Evolutionary conservation across 179 eudicot genomes (phyloP), one percentile per base, ranked within the genome.

Genomic region (Carnegiea gigantea): DNA sequence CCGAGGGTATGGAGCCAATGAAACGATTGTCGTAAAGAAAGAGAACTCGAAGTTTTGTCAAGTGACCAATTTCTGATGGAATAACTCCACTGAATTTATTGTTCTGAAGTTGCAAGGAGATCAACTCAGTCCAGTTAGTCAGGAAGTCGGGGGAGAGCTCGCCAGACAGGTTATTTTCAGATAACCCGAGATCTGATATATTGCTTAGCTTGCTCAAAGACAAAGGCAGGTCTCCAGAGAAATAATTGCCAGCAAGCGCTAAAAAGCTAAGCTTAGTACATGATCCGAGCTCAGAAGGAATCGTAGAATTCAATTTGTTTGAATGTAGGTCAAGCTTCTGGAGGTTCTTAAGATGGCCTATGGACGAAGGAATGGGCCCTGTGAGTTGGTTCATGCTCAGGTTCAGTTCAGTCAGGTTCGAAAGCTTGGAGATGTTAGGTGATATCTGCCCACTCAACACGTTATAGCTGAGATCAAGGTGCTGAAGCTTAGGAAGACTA

Each of bases 231-330:
- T 79, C 79, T n/a, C 96, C 94, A 0, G 79, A 51, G 62, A 93
- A 72, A 0, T 83, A 87, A 87, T 92, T 92, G 8, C 15, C 21
- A 21, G 89, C 90, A 38, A 93, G 81, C 68, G 91, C 88, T 75
- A 93, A 68, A 82, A 3, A 79, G 28, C 87, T 85, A 28, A 92
- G 92, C 21, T 90, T 87, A 28, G 83, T 86, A 79, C 94, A 91
- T 30, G 67, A 46, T 40, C 98, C 98, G 54, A 93, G 88, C 83
- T 88, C 94, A 46, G 85, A 78, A 79, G 96, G 93, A 79, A 93
- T 85, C 1, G 88, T 80, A n/a, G 96, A 91, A 62, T 87, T 92
- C 79, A 93, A 49, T 28, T 12, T 2, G 65, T 88, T 92, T 71
- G 18, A 64, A 1, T 48, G n/a, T 24, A 92, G 89, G 81, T 91